phyloP scores from a whole-genome alignment of 768 basidiomycete species.

The Xanthoconium purpureum region DNA sequence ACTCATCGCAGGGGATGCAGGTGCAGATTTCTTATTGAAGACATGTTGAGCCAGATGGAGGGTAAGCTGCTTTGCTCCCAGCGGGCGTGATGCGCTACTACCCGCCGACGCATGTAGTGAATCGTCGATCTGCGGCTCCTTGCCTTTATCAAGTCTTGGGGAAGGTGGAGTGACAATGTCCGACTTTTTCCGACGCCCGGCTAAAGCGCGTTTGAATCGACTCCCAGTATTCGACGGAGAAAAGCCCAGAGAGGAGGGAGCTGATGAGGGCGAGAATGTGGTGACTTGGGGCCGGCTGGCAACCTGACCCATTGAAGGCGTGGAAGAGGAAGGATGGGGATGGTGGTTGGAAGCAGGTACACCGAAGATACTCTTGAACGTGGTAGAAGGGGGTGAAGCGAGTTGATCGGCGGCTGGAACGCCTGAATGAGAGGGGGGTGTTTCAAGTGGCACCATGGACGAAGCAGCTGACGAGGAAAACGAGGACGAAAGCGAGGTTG shows the following conservation, averaged over 20 bases:
- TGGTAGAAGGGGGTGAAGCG: constrained; percentile 34
- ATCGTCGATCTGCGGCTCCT: constrained; percentile 21
- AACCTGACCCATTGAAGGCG: constrained; percentile 34
- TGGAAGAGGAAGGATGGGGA: constrained; percentile 26
- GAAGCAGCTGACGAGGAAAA: constrained; percentile 43
- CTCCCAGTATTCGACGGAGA: constrained; percentile 23
- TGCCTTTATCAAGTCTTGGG: constrained; percentile 21
- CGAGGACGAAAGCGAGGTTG: constrained; percentile 42
- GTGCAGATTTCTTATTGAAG: constrained; percentile 39
- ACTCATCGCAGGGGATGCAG: constrained; percentile 34
- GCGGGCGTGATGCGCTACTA: constrained; percentile 20
- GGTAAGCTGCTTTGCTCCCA: constrained; percentile 35
- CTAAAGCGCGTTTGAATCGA: constrained; percentile 32
- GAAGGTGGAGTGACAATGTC: constrained; percentile 20
- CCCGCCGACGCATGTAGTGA: constrained; percentile 8
- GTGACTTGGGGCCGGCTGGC: constrained; percentile 32
- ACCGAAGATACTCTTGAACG: constrained; percentile 33
- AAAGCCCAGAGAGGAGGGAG: constrained; percentile 22
- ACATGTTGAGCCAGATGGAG: constrained; percentile 47
- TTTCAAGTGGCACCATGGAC: constrained; percentile 39
- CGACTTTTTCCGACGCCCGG: constrained; percentile 34
- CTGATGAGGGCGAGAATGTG: constrained; percentile 27
- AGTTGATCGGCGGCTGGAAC: constrained; percentile 43
- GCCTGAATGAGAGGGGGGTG: constrained; percentile 39
- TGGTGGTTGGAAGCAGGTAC: constrained; percentile 23